Evolutionary conservation across 2,329 filamentous ascomycete species (phyloP).

Genomic region (Fusarium clavum): DNA sequence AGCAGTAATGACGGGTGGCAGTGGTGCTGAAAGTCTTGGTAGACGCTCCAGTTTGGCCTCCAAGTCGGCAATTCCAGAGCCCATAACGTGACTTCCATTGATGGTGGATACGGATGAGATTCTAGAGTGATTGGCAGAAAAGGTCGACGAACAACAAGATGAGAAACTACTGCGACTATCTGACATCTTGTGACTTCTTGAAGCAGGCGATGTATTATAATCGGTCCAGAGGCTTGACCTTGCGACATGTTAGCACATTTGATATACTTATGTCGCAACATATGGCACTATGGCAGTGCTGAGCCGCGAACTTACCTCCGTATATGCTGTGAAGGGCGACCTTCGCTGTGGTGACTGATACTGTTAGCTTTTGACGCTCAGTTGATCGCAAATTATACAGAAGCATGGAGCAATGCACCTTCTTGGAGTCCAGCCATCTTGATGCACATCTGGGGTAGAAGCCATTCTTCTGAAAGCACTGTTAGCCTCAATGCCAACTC

Average conservation of each 20-base stretch:
- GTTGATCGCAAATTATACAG: background rate
- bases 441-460: slow-evolving; percentile 37
- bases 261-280: background rate
- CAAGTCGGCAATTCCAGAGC: slow-evolving; percentile 52
- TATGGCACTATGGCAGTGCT: background rate
- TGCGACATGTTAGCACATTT: slow-evolving; percentile 20
- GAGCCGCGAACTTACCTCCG: slow-evolving; percentile 33
- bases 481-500: slow-evolving; percentile 18
- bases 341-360: slow-evolving; percentile 26
- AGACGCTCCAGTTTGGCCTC: slow-evolving; percentile 52
- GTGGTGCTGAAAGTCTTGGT: slow-evolving; percentile 37
- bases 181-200: slow-evolving; percentile 52
- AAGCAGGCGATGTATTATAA: slow-evolving; percentile 20
- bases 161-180: slow-evolving; percentile 66
- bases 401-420: slow-evolving; percentile 29
- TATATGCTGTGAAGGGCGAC: slow-evolving; percentile 34
- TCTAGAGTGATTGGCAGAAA: slow-evolving; percentile 62
- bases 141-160: slow-evolving; percentile 60
- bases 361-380: background rate
- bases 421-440: slow-evolving; percentile 37
- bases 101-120: slow-evolving; percentile 66
- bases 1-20: slow-evolving; percentile 15
- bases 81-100: slow-evolving; percentile 54
- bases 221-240: slow-evolving; percentile 44
- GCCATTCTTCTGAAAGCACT: slow-evolving; percentile 33